These are phyloP conservation scores for Claviceps purpurea DNA, from an alignment of 2,329 filamentous ascomycete genomes.

Conservation along the genomic window DNA sequence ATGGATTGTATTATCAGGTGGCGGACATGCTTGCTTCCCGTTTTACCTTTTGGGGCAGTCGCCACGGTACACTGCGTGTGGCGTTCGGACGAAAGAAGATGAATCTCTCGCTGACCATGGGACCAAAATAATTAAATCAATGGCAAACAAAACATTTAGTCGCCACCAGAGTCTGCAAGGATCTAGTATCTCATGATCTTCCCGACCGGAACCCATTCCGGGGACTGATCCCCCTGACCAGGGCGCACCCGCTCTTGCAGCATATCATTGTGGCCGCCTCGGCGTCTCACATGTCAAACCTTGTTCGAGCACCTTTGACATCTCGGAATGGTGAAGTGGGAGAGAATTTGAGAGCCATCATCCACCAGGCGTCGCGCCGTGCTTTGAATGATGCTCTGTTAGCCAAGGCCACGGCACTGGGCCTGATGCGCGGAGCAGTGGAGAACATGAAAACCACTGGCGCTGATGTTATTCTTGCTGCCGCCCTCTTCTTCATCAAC, in stretches of 20 bases:
- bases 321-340: background rate
- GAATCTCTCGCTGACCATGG: background rate
- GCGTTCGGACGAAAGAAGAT: slow-evolving; percentile 1
- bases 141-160: slow-evolving; percentile 20
- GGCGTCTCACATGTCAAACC: slow-evolving; percentile 33
- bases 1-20: slow-evolving; percentile 1
- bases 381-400: slow-evolving; percentile 30
- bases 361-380: slow-evolving; percentile 10
- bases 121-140: background rate
- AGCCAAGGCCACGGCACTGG: slow-evolving; percentile 31
- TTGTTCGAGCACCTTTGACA: slow-evolving; percentile 20
- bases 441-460: slow-evolving; percentile 23
- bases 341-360: slow-evolving; percentile 1
- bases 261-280: slow-evolving; percentile 35
- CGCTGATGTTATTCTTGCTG: slow-evolving; percentile 29
- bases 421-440: slow-evolving; percentile 26
- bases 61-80: background rate
- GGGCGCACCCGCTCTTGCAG: slow-evolving; percentile 27
- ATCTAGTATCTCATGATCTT: slow-evolving; percentile 35
- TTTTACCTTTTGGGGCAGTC: background rate
- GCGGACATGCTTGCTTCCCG: too few relatives aligned
- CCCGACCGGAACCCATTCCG: slow-evolving; percentile 33
- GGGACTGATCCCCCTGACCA: slow-evolving; percentile 27
- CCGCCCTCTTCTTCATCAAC: slow-evolving; percentile 36
- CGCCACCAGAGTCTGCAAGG: slow-evolving; percentile 35